phyloP scores from a whole-genome alignment of 2,329 filamentous ascomycete genomes.

The Magnaporthales sp. region DNA sequence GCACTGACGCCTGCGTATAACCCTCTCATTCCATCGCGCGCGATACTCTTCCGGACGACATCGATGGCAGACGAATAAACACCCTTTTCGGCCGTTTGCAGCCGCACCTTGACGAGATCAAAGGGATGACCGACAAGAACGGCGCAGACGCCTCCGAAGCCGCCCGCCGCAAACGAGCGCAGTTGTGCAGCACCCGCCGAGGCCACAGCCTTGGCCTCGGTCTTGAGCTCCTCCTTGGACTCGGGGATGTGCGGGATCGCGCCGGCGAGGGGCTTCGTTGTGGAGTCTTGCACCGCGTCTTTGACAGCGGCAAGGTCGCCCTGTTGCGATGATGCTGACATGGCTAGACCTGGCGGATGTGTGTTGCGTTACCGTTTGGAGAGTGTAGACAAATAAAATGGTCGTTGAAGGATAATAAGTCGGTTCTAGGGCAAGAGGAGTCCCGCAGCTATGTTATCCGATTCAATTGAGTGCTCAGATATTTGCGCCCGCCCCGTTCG shows the following conservation, averaged over 20 bases:
- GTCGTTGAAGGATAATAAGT: background rate
- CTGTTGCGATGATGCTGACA: background rate
- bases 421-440: background rate
- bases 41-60: conserved; percentile 81
- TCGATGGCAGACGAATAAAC: conserved; percentile 87
- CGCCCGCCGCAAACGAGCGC: conserved; percentile 79
- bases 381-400: background rate
- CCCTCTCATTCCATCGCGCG: conserved; percentile 77
- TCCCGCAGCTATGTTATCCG: background rate
- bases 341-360: background rate
- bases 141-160: conserved; percentile 87
- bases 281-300: conserved; percentile 9
- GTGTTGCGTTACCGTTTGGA: background rate
- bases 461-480: background rate
- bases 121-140: conserved; percentile 95
- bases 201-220: conserved; percentile 30
- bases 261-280: conserved; percentile 24
- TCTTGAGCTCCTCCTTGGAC: conserved; percentile 33
- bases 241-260: conserved; percentile 35
- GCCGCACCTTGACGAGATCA: conserved; percentile 91
- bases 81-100: conserved; percentile 92
- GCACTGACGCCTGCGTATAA: conserved; percentile 96
- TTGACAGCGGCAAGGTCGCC: background rate
- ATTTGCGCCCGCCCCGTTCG: background rate
- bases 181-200: conserved; percentile 41